Evolutionary conservation across 2,329 filamentous ascomycete genomes (phyloP).

Genomic region (Helicocarpus griseus): DNA sequence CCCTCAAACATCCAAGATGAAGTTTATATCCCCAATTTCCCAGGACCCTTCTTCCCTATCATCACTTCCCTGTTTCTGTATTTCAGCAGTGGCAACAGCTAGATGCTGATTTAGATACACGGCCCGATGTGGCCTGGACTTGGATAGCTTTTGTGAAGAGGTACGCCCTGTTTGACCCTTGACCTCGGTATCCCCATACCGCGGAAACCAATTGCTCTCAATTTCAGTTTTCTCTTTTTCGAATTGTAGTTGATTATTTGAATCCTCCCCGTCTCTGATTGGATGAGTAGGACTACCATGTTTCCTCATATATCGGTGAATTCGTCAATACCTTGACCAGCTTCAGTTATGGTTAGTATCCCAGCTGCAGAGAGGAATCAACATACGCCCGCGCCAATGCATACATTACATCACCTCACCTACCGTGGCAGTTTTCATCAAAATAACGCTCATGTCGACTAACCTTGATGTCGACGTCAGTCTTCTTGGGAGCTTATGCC

Average conservation of each 20-base stretch:
- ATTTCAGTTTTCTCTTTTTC: not conserved
- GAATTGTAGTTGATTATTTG: not conserved
- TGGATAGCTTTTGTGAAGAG: constrained; percentile 10
- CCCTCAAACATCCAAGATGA: constrained; percentile 11
- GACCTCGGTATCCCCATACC: not conserved
- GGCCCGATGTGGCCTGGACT: not conserved
- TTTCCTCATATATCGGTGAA: constrained; percentile 16
- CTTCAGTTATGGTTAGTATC: constrained; percentile 13
- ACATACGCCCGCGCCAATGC: not conserved
- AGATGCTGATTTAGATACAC: constrained; percentile 4
- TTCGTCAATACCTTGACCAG: constrained; percentile 20
- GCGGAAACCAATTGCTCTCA: not conserved
- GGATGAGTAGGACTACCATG: constrained; percentile 15
- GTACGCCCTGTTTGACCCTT: not conserved
- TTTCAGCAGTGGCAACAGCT: not conserved
- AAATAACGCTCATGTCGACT: not conserved
- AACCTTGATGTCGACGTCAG: not conserved
- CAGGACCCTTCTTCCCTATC: not conserved
- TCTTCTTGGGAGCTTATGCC: constrained; percentile 9
- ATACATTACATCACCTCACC: not conserved
- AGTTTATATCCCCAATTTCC: constrained; percentile 2
- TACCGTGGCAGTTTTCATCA: too few species aligned
- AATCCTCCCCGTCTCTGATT: not conserved
- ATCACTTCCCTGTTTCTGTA: not conserved
- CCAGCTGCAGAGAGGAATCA: not conserved